phyloP scores from a whole-genome alignment of 225 moss, liverwort and hornwort genomes.

The Neckera pumila region DNA sequence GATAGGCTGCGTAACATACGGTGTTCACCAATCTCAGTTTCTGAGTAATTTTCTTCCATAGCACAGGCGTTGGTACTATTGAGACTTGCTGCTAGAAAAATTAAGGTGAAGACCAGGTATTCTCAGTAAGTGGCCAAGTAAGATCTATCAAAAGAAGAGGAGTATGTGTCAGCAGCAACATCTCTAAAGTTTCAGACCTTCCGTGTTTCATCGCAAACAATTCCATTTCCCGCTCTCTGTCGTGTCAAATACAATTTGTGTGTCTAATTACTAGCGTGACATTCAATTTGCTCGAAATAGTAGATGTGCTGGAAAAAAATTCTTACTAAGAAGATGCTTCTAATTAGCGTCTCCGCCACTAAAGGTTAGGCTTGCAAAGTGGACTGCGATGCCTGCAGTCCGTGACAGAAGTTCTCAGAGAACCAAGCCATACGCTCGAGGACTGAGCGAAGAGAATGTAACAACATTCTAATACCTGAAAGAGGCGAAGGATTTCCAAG shows the following conservation, averaged over 20 bases:
- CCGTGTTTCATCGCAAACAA: neutral
- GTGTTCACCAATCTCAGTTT: too few species aligned
- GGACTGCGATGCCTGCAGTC: neutral
- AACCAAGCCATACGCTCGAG: neutral
- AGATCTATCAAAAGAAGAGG: too few species aligned
- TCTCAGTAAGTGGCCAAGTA: too few species aligned
- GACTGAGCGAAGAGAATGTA: neutral
- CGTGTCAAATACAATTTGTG: too few species aligned
- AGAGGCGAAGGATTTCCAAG: neutral
- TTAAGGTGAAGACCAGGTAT: too few species aligned
- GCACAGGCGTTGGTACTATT: too few species aligned
- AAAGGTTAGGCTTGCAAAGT: neutral
- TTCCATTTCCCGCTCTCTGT: too few species aligned
- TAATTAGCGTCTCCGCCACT: neutral
- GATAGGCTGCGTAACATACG: too few species aligned
- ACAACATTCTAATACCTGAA: neutral
- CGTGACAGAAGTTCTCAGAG: neutral
- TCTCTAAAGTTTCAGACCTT: neutral
- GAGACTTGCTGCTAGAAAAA: too few species aligned
- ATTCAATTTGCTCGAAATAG: neutral
- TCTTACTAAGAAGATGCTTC: neutral
- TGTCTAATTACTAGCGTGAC: neutral
- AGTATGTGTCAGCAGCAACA: too few species aligned
- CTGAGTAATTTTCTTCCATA: too few species aligned
- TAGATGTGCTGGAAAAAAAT: neutral